Evolutionary conservation across 2,329 filamentous ascomycete genomes (phyloP).

Genomic region (Apiospora marii): DNA sequence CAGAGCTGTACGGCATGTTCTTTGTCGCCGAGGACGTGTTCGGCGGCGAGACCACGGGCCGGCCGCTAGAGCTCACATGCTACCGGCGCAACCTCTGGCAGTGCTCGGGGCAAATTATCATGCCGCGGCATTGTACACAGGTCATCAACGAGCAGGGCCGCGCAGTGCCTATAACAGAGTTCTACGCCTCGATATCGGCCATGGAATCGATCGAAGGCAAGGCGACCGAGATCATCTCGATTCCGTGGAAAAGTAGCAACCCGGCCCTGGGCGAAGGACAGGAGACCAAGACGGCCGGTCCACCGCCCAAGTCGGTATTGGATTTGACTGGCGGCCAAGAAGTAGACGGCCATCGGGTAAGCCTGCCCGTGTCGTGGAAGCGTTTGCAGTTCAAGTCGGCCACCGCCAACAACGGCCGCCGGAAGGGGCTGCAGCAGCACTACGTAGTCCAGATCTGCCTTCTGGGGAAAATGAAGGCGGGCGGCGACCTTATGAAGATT

Average conservation of each 20-base stretch:
- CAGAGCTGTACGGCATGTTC: constrained; percentile 88
- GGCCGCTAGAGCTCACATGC: constrained; percentile 86
- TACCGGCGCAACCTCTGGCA: constrained; percentile 96
- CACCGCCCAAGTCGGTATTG: constrained; percentile 62
- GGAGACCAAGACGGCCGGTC: constrained; percentile 56
- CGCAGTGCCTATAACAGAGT: constrained; percentile 77
- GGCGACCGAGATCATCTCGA: constrained; percentile 90
- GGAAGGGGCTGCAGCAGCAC: constrained; percentile 94
- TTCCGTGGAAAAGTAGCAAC: constrained; percentile 88
- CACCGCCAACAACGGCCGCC: constrained; percentile 92
- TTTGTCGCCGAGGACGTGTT: constrained; percentile 86
- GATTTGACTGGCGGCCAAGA: constrained; percentile 66
- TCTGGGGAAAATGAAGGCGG: constrained; percentile 73
- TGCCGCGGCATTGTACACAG: constrained; percentile 76
- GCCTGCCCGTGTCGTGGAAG: constrained; percentile 90
- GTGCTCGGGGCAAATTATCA: constrained; percentile 84
- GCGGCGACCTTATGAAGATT: constrained; percentile 73
- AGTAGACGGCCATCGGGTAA: constrained; percentile 71
- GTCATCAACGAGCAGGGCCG: constrained; percentile 78
- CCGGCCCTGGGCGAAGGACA: constrained; percentile 52
- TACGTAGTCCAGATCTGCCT: constrained; percentile 89
- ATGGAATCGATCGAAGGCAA: constrained; percentile 94
- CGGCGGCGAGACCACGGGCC: constrained; percentile 61
- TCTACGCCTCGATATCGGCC: constrained; percentile 84
- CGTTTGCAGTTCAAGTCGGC: constrained; percentile 94